These are phyloP conservation scores for Pseudozyma hubeiensis DNA, from an alignment of 1,284 basidiomycete species.

Conservation along the genomic window DNA sequence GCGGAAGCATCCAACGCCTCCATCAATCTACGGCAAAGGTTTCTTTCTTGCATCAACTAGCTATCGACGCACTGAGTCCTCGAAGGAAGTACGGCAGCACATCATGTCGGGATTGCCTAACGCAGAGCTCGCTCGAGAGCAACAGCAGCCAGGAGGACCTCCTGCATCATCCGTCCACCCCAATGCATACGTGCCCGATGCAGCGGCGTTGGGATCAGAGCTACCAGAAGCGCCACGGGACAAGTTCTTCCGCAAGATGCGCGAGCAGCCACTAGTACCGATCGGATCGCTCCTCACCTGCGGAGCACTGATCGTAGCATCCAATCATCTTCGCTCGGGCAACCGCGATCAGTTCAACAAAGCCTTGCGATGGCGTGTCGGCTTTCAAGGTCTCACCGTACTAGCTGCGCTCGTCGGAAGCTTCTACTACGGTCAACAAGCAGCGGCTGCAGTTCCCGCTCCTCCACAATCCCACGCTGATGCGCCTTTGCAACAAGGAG, in stretches of 20 bases:
- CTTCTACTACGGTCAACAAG: constrained; percentile 54
- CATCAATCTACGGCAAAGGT: no score
- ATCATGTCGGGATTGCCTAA: constrained; percentile 42
- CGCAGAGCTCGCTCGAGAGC: constrained; percentile 31
- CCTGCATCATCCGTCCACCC: background rate
- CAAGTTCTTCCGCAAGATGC: constrained; percentile 65
- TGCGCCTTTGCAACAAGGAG: constrained; percentile 27
- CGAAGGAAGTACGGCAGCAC: background rate
- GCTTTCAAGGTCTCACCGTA: constrained; percentile 66
- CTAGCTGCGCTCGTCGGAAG: constrained; percentile 61
- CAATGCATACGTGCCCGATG: constrained; percentile 1
- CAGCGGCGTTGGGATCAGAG: constrained; percentile 9
- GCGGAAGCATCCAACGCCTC: no score
- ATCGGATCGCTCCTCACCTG: constrained; percentile 64
- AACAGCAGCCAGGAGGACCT: constrained; percentile 42
- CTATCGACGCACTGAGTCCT: background rate
- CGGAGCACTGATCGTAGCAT: constrained; percentile 62
- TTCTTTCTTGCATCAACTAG: no score
- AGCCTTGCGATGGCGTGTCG: constrained; percentile 66
- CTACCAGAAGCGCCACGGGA: constrained; percentile 48
- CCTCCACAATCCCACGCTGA: constrained; percentile 18
- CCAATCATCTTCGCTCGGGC: constrained; percentile 61
- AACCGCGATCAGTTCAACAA: constrained; percentile 63
- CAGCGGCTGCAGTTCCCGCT: constrained; percentile 29
- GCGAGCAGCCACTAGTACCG: constrained; percentile 65